Conservation (phyloP, 1,284 basidiomycete species). For the Microstroma glucosiphilum region DNA sequence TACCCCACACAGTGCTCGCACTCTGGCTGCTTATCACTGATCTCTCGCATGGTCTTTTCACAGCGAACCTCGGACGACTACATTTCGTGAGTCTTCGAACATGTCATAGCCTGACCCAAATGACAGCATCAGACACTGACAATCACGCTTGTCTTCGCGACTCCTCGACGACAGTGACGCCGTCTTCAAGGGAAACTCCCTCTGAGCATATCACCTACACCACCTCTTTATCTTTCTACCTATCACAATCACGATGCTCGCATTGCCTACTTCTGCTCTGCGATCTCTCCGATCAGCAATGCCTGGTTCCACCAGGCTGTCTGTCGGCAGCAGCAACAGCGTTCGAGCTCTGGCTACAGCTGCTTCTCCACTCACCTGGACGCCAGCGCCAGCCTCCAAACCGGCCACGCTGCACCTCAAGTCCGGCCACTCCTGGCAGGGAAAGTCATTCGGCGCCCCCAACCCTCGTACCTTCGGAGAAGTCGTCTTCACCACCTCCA, state of each 20-base stretch:
- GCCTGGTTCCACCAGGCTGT: slow-evolving; percentile 17
- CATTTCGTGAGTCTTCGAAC: slow-evolving; percentile 28
- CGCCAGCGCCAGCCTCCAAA: slow-evolving; percentile 38
- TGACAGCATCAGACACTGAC: slow-evolving; percentile 14
- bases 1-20: too few relatives aligned
- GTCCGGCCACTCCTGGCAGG: slow-evolving; percentile 83
- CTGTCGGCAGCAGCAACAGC: neutral
- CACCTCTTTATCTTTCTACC: slow-evolving; percentile 6
- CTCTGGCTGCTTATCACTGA: too few relatives aligned
- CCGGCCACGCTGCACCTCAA: slow-evolving; percentile 89
- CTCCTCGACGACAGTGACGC: slow-evolving; percentile 23
- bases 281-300: slow-evolving; percentile 16
- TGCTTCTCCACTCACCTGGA: slow-evolving; percentile 31
- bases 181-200: slow-evolving; percentile 19
- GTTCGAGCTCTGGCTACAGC: slow-evolving; percentile 10
- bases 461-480: slow-evolving; percentile 80
- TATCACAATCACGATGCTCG: slow-evolving; percentile 8
- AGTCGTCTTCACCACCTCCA: slow-evolving; percentile 97
- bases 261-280: slow-evolving; percentile 10
- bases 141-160: slow-evolving; percentile 12
- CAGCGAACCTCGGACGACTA: slow-evolving; percentile 48
- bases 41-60: slow-evolving; percentile 22
- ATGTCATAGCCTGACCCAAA: slow-evolving; percentile 25
- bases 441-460: slow-evolving; percentile 81
- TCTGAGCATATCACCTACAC: neutral